Percentiles rank a stretch among this genome's conserved stretches.
These are phyloP conservation scores for Salvia splendens DNA, from an alignment of 257 asterid genomes.

Conservation along the genomic window DNA sequence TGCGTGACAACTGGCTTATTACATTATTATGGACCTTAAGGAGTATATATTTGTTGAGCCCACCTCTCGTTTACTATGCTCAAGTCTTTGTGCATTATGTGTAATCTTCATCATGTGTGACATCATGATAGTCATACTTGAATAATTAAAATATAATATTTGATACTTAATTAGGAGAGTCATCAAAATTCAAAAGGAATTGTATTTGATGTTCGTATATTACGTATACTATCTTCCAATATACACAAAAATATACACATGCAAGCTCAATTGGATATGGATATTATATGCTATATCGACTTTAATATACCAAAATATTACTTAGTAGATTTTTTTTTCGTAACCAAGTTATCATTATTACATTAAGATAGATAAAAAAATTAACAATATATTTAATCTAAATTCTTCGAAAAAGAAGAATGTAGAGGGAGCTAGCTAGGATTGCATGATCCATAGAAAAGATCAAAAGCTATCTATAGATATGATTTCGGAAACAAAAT, in stretches of 20 bases:
- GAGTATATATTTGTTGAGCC: background rate
- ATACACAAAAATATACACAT: background rate
- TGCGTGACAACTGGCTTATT: slow-evolving; percentile 42
- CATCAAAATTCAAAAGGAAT: no score
- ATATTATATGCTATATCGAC: background rate
- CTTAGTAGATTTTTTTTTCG: background rate
- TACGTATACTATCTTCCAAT: no score
- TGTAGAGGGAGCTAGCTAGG: slow-evolving; percentile 20
- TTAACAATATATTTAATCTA: no score
- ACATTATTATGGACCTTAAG: slow-evolving; percentile 30
- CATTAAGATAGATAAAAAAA: background rate
- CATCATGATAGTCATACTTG: no score
- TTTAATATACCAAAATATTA: background rate
- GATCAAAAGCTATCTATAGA: slow-evolving; percentile 23
- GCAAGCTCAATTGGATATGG: background rate
- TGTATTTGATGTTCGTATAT: no score
- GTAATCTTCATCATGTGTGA: no score
- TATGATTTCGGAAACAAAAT: slow-evolving; percentile 36
- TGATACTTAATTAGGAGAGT: no score
- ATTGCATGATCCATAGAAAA: slow-evolving; percentile 22
- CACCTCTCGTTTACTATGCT: no score
- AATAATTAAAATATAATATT: no score
- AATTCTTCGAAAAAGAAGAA: background rate
- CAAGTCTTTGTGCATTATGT: no score
- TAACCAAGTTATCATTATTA: background rate